Base-by-base conservation (phyloP, 140 eudicot species). In the Erigeron philadelphicus region DNA sequence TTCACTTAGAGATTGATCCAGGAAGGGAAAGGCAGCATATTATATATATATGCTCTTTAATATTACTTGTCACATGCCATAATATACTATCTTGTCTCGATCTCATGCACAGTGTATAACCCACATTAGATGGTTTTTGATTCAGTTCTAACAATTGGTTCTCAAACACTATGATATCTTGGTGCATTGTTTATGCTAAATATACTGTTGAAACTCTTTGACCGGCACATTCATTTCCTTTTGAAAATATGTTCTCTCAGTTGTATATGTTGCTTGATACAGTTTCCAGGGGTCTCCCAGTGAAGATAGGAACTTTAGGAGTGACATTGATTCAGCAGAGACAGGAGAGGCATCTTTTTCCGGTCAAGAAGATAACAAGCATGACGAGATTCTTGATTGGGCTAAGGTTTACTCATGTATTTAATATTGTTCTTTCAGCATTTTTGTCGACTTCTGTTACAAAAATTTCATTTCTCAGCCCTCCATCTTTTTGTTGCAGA, bases 321-420 rank as follows among this genome's bases (percentile, higher is more conserved):
- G 87, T 78, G 93, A 79, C 63, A 59, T 77, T 67, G 96, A 89
- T 45, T 87, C 86, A 66, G 74, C 87, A 68, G 98, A 85, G 50
- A 79, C 79, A 35, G 98, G 87, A 72, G 98, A 93, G 72, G 74
- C 96, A 4, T 87, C 95, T 21, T 83, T 78, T 73, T 93, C 98
- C 63, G 96, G 95, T 76, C 95, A 84, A 76, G 93, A 83, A 68
- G 81, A 79, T 77, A 83, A 77, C 35, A 88, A 83, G 64, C 96
- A 87, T 64, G 73, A 72, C 35, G 95, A 86, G 74, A 83, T 93
- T 74, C 86, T 93, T 15, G 96, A 93, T 64, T 93, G 98, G 98
- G 98, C 98, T 1, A 93, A 93, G 96, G 98, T 93, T 48, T 54
- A 17, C 40, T n/a, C 4, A 65, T 21, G 48, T 11, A 13, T 61